Evolutionary conservation across 1,284 basidiomycete species (phyloP), one percentile per base, ranked within the genome.

Genomic region (Ganoderma multipileum): DNA sequence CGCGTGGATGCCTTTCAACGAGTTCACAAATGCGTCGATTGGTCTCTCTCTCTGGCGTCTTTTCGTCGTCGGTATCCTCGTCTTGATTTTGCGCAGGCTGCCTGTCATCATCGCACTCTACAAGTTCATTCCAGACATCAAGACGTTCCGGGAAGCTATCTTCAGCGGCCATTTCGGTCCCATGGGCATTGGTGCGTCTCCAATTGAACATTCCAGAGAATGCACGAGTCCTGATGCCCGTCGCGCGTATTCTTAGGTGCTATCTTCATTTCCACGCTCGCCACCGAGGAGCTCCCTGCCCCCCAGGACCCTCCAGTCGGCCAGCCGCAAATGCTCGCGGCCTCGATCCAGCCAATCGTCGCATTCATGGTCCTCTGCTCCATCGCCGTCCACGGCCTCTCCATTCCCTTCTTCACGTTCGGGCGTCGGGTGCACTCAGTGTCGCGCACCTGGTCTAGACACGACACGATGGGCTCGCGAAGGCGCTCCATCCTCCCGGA

Each of bases 101-200:
- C 96, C 96, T 0, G 79, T 90, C 68, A 92, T 98, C 78, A 83
- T 97, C 28, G 89, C 88, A 0, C 79, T 96, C 57, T 97, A 97
- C 83, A 90, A 85, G 76, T 97, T 91, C 87, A 96, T 98, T 68
- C 96, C 96, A 0, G 96, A 98, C 76, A 88, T 98, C 76, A 97
- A 97, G 83, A 97, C 93, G 0, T 88, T 96, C 73, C 86, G 93
- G 33, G 92, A 94, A 77, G 95, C 96, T 0, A 73, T 95, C 2
- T 98, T 98, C 80, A 91, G 87, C 69, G 97, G 96, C 0, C 96
- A 97, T 82, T 97, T 98, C 78, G 95, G 95, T n/a, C 95, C 95
- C 8, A 95, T 97, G 78, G 94, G 94, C 39, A 90, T 96, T 67
- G 94, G 91, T 86, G 63, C 71, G 87, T 83, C 20, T 47, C 28